Evolutionary conservation across 495 filamentous ascomycete genomes (phyloP).

Genomic region (Rusavskia elegans): DNA sequence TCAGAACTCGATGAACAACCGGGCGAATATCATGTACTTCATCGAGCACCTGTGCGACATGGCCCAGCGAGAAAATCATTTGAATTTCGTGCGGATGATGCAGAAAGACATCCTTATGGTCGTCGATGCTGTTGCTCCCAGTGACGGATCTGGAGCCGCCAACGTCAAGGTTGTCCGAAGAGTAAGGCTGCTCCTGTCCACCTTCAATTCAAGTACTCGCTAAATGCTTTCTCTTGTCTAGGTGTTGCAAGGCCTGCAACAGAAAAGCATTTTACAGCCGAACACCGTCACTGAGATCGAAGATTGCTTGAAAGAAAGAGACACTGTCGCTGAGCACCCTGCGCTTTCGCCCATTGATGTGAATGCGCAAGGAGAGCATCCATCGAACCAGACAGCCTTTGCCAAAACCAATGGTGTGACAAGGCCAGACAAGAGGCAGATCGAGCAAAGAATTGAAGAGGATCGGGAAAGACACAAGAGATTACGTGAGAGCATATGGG

Average conservation of each 20-base stretch:
- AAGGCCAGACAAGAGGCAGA: constrained; percentile 66
- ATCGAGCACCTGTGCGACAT: constrained; percentile 88
- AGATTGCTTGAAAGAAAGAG: constrained; percentile 60
- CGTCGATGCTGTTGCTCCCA: constrained; percentile 75
- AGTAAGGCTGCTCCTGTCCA: constrained; percentile 20
- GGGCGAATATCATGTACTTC: constrained; percentile 99
- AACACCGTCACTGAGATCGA: constrained; percentile 64
- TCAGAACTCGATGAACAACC: constrained; percentile 84
- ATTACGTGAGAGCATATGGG: constrained; percentile 78
- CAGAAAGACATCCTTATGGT: constrained; percentile 80
- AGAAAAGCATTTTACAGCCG: constrained; percentile 47
- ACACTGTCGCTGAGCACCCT: constrained; percentile 19
- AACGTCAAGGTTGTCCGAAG: constrained; percentile 86
- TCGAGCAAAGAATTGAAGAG: constrained; percentile 93
- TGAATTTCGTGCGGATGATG: constrained; percentile 79
- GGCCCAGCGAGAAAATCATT: constrained; percentile 55
- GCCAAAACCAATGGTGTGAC: constrained; percentile 22
- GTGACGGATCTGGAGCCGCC: constrained; percentile 77
- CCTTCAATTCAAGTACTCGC: neutral
- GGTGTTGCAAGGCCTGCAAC: constrained; percentile 54
- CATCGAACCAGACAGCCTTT: constrained; percentile 8
- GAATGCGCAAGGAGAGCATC: constrained; percentile 10
- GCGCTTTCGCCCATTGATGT: constrained; percentile 13
- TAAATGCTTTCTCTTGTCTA: constrained; percentile 6
- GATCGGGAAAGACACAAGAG: constrained; percentile 92